These are phyloP conservation scores for Gynostemma pentaphyllum DNA, from an alignment of 306 rosid genomes.

Conservation along the genomic window DNA sequence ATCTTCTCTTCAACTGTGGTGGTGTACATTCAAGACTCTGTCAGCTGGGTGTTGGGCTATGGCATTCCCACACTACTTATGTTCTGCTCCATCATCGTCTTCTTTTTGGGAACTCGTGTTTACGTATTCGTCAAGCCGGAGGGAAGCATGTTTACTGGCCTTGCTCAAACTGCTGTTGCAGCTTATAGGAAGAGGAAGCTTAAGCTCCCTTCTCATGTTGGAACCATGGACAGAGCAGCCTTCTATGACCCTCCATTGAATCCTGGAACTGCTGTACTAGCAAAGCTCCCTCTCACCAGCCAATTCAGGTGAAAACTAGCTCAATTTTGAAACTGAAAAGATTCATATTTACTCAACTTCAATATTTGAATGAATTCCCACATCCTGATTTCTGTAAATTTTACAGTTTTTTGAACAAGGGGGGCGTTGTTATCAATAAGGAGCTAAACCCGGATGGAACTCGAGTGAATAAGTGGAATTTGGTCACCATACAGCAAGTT, in stretches of 20 bases:
- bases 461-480: slow-evolving; percentile 32
- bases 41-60: slow-evolving; percentile 81
- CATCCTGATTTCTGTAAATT: neutral
- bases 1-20: slow-evolving; percentile 36
- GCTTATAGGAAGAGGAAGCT: slow-evolving; percentile 49
- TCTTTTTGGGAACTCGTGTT: slow-evolving; percentile 34
- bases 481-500: slow-evolving; percentile 49
- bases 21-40: slow-evolving; percentile 55
- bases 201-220: slow-evolving; percentile 17
- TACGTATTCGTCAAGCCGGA: slow-evolving; percentile 37
- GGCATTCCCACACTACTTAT: slow-evolving; percentile 47
- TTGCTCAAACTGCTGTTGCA: slow-evolving; percentile 42
- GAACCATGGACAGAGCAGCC: neutral
- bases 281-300: slow-evolving; percentile 44
- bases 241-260: slow-evolving; percentile 43
- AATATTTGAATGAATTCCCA: neutral
- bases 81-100: slow-evolving; percentile 36
- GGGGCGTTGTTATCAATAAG: slow-evolving; percentile 32
- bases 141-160: slow-evolving; percentile 48
- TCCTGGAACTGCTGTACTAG: slow-evolving; percentile 9
- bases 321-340: too few species aligned
- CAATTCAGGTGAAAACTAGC: slow-evolving; percentile 40
- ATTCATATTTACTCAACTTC: neutral
- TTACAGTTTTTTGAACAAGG: slow-evolving; percentile 40
- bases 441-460: slow-evolving; percentile 44